Evolutionary conservation across 768 basidiomycete genomes (phyloP), one percentile per base, ranked within the genome.

Genomic region (Boletus sp.): DNA sequence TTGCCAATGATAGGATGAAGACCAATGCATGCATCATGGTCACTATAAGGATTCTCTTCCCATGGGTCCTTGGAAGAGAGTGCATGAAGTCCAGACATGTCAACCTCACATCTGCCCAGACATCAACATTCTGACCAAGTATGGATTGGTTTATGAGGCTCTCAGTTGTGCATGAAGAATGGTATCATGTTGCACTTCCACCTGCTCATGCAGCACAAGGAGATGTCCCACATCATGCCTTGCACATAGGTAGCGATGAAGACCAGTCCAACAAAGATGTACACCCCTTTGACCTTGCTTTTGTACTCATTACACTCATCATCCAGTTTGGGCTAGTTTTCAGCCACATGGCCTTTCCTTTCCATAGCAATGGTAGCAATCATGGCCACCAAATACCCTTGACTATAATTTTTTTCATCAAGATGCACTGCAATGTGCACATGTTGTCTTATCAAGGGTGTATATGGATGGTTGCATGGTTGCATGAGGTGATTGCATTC

Each of bases 371-470:
- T 64, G 90, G 85, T 0, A 90, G 90, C 14, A 93, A 92, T 62
- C 78, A 85, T 37, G 95, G 96, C 1, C 96, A 98, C 67, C 83
- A 96, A 28, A 82, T 98, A 67, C 96, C 94, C 2, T 77, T 97
- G 29, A 95, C 90, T 0, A 81, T 82, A 49, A 81, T 92, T 33
- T 96, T 98, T 68, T 91, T 82, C 67, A 73, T 83, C 47, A 83
- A 84, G 66, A 86, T 93, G 84, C 80, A 91, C 15, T 97, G 94
- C 71, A 98, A 98, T 67, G 93, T 97, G 4, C 76, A 98, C 40
- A 93, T 98, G 88, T 75, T 96, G 57, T 94, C 90, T 47, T 99
- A 99, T 68, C 77, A 96, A 66, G 94, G 94, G 90, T 92, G 64
- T 55, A 85, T 72, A 36, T n/a, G n/a, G n/a, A n/a, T n/a, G n/a